Conservation (phyloP, 495 filamentous ascomycete species). For the Hyaloscypha finlandica region DNA sequence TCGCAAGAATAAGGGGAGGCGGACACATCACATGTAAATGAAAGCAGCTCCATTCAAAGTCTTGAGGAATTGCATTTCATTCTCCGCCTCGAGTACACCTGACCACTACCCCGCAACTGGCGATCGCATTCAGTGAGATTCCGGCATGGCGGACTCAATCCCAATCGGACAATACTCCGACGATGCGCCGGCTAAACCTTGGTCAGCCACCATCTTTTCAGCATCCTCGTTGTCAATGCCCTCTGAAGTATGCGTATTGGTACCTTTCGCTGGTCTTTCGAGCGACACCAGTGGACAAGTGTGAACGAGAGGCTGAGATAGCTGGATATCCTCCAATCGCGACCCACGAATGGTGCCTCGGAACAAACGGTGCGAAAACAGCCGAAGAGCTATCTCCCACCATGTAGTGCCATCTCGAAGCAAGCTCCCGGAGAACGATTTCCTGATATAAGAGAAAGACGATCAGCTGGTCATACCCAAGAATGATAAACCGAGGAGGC, state of each 20-base stretch:
- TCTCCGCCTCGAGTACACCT: background rate
- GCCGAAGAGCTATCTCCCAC: background rate
- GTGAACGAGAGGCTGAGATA: background rate
- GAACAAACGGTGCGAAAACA: background rate
- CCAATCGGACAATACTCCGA: background rate
- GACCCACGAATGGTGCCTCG: background rate
- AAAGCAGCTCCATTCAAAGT: background rate
- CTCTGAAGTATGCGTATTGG: background rate
- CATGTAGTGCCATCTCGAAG: background rate
- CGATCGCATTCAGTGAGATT: slow-evolving; percentile 4
- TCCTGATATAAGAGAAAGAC: slow-evolving; percentile 6
- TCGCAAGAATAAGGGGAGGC: background rate
- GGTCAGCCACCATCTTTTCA: background rate
- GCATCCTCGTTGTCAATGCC: background rate
- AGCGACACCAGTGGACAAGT: background rate
- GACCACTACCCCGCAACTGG: slow-evolving; percentile 3
- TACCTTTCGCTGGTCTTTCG: background rate
- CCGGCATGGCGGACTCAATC: background rate
- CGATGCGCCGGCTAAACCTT: background rate
- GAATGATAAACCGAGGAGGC: slow-evolving; percentile 19
- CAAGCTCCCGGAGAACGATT: slow-evolving; percentile 7
- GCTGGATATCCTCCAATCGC: background rate
- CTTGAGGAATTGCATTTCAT: background rate
- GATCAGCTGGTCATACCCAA: slow-evolving; percentile 9
- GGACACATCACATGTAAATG: background rate